These are phyloP conservation scores for Kodamaea anthophila DNA, from an alignment of 1,139 yeast genomes.

Conservation along the genomic window DNA sequence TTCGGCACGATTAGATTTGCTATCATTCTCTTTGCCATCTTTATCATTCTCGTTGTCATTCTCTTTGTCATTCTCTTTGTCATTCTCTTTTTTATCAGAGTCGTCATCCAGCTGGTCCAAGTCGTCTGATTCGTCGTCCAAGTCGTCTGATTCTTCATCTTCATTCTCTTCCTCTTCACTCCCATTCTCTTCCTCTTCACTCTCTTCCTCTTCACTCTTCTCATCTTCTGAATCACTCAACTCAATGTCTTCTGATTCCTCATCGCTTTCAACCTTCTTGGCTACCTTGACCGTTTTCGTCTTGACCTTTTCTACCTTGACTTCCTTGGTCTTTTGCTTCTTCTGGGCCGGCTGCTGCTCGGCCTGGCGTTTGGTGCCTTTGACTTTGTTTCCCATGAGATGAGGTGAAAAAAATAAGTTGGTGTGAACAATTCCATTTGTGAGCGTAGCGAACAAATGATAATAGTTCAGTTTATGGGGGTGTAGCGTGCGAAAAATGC, in stretches of 20 bases:
- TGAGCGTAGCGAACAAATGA: too few relatives aligned
- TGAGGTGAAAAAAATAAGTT: conserved; percentile 2
- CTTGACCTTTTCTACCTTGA: too few relatives aligned
- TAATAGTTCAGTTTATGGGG: too few relatives aligned
- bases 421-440: too few relatives aligned
- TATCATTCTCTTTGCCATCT: conserved; percentile 34
- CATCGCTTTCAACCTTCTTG: conserved; percentile 10
- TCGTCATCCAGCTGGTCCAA: conserved; percentile 15
- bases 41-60: conserved; percentile 14
- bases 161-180: conserved; percentile 15
- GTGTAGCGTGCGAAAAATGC: too few relatives aligned
- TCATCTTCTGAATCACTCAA: conserved; percentile 11
- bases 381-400: conserved; percentile 22
- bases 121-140: conserved; percentile 17
- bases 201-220: conserved; percentile 15
- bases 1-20: conserved; percentile 64
- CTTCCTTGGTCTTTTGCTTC: conserved; percentile 3
- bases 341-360: conserved; percentile 8
- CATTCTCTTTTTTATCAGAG: conserved; percentile 14
- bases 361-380: conserved; percentile 30
- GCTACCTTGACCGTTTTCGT: too few relatives aligned
- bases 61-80: conserved; percentile 13
- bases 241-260: conserved; percentile 17
- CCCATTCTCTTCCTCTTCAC: conserved; percentile 18
- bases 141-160: conserved; percentile 16